phyloP scores from a whole-genome alignment of 2,329 filamentous ascomycete genomes.

The Tolypocladium ovalisporum region DNA sequence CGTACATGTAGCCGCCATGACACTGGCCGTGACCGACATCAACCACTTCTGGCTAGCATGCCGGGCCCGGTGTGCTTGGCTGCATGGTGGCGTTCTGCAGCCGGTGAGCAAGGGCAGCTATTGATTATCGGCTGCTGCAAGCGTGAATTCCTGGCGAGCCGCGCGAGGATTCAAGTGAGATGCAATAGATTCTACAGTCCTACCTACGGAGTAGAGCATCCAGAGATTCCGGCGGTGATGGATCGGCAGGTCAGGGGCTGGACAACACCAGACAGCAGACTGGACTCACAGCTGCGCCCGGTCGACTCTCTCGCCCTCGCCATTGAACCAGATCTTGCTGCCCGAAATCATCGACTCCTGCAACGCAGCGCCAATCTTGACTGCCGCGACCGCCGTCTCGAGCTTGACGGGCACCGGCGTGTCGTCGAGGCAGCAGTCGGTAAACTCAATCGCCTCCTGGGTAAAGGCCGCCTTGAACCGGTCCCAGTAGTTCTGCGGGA shows the following conservation, averaged over 20 bases:
- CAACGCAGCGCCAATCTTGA: conserved; percentile 49
- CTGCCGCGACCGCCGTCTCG: conserved; percentile 43
- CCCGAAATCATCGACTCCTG: conserved; percentile 45
- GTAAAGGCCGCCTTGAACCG: conserved; percentile 53
- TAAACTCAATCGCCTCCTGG: conserved; percentile 54
- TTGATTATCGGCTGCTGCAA: not conserved
- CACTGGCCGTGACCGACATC: not conserved
- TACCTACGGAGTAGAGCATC: too few species aligned
- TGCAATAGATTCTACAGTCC: not conserved
- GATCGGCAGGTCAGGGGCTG: too few species aligned
- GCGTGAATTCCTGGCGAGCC: not conserved
- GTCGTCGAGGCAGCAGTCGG: conserved; percentile 44
- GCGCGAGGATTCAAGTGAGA: not conserved
- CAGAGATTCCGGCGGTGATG: too few species aligned
- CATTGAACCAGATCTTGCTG: conserved; percentile 48
- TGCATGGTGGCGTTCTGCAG: not conserved
- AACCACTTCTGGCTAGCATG: not conserved
- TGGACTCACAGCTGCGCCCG: conserved; percentile 3
- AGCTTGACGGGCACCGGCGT: conserved; percentile 44
- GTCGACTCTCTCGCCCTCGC: conserved; percentile 3
- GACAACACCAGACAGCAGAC: too few species aligned
- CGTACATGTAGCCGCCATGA: not conserved
- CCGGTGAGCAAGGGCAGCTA: not conserved
- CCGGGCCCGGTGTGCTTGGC: not conserved
- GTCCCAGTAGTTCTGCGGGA: conserved; percentile 52